Base-by-base conservation (phyloP, 495 filamentous ascomycete genomes). In the Neurospora africana region DNA sequence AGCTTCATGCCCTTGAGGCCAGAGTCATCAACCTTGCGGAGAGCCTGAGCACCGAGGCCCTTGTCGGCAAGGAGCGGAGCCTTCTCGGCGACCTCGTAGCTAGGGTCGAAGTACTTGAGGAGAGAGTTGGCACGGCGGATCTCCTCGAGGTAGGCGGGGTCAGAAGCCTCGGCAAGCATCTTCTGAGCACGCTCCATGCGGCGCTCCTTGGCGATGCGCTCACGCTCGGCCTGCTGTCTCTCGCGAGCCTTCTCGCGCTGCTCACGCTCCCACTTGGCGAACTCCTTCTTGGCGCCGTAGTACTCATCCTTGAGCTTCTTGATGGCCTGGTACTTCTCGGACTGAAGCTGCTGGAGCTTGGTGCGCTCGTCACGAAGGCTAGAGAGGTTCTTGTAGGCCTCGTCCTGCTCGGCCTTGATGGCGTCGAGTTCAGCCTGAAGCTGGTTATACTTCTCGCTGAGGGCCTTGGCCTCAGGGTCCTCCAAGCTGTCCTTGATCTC, bases 341-440 rank as follows among this genome's bases (percentile, higher is more conserved):
- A 89, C 82, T 97, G 93, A 76, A 94, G 90, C 58, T 85, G 86
- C 72, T 94, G 89, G 38, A 95, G 87, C 82, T 89, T 92, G 78
- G 87, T 92, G 72, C 91, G 90, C 84, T 97, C 91, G 77, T 97
- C 95, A n/a, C 92, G 89, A 47, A 98, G 87, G n/a, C 88, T 77
- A 76, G 92, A 93, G 68, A 98, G 82, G 86, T 89, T 91, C 84
- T 95, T 94, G 87, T 89, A 94, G 2, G 89, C 92, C 71, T 89
- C 87, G 77, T 98, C 93, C 80, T 97, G 92, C 83, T 97, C 92
- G 33, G 90, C 91, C 84, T 93, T 96, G 83, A 99, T 90, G 67
- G 80, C 82, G 76, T 97, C 93, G 68, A 98, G 86, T 84, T 99
- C 93, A 76, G 89, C 89, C 82, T 93, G 89, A 75, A 96, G 86